These are phyloP conservation scores for Sugiyamaella marilandica DNA, from an alignment of 805 yeast genomes.

Conservation along the genomic window DNA sequence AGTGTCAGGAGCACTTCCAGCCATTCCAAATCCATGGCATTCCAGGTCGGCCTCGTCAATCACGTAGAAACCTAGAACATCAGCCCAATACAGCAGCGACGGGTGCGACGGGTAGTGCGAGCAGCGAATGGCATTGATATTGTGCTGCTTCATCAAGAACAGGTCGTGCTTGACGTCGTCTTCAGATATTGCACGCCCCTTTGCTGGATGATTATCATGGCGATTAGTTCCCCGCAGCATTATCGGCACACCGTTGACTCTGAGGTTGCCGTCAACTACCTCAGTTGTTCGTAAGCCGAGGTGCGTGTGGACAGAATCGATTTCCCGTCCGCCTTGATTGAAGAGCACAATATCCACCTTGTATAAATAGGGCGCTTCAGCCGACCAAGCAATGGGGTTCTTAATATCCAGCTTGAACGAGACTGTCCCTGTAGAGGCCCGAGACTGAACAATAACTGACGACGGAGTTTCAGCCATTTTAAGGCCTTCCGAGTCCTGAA, in stretches of 20 bases:
- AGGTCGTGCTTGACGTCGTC: conserved; percentile 34
- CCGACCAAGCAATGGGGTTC: conserved; percentile 33
- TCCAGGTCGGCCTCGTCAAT: conserved; percentile 38
- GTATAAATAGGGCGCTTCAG: conserved; percentile 34
- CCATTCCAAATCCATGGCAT: conserved; percentile 33
- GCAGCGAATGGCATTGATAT: conserved; percentile 36
- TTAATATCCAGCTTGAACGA: conserved; percentile 10
- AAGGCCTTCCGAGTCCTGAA: neutral
- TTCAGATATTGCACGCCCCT: conserved; percentile 36
- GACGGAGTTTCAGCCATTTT: neutral
- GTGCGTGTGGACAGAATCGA: conserved; percentile 22
- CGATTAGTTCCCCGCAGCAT: conserved; percentile 35
- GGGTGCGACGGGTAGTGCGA: conserved; percentile 39
- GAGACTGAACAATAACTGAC: neutral
- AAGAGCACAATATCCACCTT: conserved; percentile 19
- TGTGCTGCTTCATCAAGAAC: conserved; percentile 33
- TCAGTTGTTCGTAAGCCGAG: conserved; percentile 33
- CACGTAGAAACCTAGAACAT: conserved; percentile 34
- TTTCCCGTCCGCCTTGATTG: conserved; percentile 3
- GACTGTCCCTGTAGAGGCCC: neutral
- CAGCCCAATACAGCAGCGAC: conserved; percentile 30
- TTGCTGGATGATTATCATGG: conserved; percentile 35
- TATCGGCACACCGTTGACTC: conserved; percentile 32
- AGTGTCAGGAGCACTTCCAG: conserved; percentile 1
- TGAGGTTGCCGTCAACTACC: conserved; percentile 27